A percentile compares a stretch with the other conserved stretches of the same genome.
These are phyloP conservation scores for Pontederia crassipes DNA, from an alignment of 176 grass and related monocot species.

Conservation along the genomic window DNA sequence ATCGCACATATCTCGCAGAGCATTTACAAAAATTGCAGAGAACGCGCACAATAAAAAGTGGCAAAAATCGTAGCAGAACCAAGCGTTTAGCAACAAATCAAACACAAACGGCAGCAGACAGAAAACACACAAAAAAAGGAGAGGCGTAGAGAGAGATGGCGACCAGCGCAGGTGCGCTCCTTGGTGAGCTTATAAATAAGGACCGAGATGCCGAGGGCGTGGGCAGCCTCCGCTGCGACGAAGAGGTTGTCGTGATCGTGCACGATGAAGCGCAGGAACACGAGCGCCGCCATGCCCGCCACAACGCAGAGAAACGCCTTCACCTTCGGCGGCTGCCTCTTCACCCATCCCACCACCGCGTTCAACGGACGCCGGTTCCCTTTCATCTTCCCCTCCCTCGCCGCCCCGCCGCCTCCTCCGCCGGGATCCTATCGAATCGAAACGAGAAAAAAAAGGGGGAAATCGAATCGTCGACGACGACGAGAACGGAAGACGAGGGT, in stretches of 20 bases:
- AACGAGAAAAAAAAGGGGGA: too few species aligned
- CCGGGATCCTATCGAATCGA: too few species aligned
- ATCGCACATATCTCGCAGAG: too few species aligned
- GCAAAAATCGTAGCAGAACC: too few species aligned
- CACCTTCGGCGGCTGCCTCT: constrained; percentile 87
- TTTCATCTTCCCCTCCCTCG: constrained; percentile 28
- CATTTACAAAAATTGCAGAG: too few species aligned
- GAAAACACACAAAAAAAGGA: constrained; percentile 3
- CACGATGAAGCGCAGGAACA: constrained; percentile 91
- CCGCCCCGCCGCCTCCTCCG: background rate
- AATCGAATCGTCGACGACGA: too few species aligned
- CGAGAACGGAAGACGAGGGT: too few species aligned
- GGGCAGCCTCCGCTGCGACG: constrained; percentile 79
- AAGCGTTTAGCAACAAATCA: background rate
- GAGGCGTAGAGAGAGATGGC: background rate
- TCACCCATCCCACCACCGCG: constrained; percentile 57
- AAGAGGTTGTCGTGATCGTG: constrained; percentile 97
- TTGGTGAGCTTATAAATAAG: constrained; percentile 98
- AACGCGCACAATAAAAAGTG: too few species aligned
- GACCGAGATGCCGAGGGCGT: constrained; percentile 73
- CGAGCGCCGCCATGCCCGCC: constrained; percentile 84
- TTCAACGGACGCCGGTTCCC: constrained; percentile 50
- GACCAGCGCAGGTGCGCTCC: constrained; percentile 87
- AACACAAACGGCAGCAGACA: background rate
- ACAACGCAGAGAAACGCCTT: constrained; percentile 92